Evolutionary conservation across 179 eudicot genomes (phyloP).

Genomic region (Carnegiea gigantea): DNA sequence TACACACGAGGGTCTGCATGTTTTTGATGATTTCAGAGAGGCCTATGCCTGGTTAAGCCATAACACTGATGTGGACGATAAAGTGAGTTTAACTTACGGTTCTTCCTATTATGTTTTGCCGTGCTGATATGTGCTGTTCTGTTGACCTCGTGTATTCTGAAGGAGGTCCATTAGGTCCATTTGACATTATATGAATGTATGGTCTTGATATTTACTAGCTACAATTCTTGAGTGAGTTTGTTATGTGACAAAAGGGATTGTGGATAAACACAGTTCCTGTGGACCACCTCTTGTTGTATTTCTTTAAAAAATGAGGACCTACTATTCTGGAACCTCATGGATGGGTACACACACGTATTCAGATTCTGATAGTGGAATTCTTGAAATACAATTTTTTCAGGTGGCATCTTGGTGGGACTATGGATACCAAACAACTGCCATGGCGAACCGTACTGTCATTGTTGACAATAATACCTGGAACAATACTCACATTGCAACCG

Average conservation of each 20-base stretch:
- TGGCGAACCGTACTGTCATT: constrained; percentile 97
- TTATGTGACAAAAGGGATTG: not conserved
- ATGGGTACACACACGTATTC: not conserved
- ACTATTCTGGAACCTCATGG: not conserved
- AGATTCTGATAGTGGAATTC: not conserved
- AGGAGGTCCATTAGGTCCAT: not conserved
- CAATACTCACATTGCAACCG: constrained; percentile 97
- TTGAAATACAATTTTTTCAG: constrained; percentile 34
- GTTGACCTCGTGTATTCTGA: not conserved
- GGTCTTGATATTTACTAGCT: not conserved
- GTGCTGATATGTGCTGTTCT: not conserved
- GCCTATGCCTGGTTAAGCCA: constrained; percentile 98
- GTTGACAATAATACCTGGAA: constrained; percentile 99
- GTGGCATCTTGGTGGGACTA: constrained; percentile 99
- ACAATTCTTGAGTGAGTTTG: not conserved
- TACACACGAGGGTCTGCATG: constrained; percentile 72
- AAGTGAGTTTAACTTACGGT: constrained; percentile 46
- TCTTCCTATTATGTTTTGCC: constrained; percentile 11
- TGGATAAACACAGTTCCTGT: not conserved
- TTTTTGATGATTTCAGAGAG: constrained; percentile 97
- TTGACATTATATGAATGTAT: not conserved
- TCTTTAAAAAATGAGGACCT: not conserved
- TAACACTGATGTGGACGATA: constrained; percentile 95
- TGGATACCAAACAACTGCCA: constrained; percentile 99
- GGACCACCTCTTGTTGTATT: too few species aligned